A percentile compares a stretch with the other conserved stretches of the same genome.
These are phyloP conservation scores for Deuterostichococcus epilithicus DNA, from an alignment of 139 green algal genomes.

Conservation along the genomic window DNA sequence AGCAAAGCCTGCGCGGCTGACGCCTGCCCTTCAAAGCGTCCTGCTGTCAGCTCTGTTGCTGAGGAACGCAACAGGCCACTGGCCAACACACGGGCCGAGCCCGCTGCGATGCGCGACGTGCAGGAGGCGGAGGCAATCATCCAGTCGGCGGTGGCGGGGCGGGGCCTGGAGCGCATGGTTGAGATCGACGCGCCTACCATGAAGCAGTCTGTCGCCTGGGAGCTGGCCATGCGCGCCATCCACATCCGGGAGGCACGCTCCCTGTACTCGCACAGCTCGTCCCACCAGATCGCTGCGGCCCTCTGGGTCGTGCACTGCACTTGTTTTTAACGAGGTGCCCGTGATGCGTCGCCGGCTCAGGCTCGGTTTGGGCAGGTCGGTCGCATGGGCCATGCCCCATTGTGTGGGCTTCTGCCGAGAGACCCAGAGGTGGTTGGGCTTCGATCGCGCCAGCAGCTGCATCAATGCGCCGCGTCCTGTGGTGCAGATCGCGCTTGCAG, in stretches of 20 bases:
- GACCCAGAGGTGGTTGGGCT: no score
- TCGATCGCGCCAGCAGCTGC: no score
- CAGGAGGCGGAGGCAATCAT: neutral
- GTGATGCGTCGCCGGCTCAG: no score
- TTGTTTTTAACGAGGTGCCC: no score
- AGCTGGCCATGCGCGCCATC: constrained; percentile 35
- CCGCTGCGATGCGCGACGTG: neutral
- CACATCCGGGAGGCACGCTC: constrained; percentile 18
- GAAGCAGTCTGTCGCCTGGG: constrained; percentile 43
- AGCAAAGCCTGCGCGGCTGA: no score
- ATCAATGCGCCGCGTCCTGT: neutral
- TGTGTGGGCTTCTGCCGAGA: neutral
- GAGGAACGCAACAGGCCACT: neutral
- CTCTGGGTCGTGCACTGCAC: no score
- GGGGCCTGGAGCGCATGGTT: neutral
- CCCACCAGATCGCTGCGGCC: no score
- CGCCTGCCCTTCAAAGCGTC: neutral
- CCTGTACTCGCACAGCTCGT: no score
- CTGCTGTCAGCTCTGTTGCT: neutral
- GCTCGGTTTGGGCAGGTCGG: no score
- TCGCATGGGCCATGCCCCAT: no score
- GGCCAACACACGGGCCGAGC: neutral
- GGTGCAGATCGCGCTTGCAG: constrained; percentile 21
- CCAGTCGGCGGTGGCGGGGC: neutral
- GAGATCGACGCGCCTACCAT: constrained; percentile 32